phyloP scores from a whole-genome alignment of 345 rosid species.

The Chamaenerion angustifolium region DNA sequence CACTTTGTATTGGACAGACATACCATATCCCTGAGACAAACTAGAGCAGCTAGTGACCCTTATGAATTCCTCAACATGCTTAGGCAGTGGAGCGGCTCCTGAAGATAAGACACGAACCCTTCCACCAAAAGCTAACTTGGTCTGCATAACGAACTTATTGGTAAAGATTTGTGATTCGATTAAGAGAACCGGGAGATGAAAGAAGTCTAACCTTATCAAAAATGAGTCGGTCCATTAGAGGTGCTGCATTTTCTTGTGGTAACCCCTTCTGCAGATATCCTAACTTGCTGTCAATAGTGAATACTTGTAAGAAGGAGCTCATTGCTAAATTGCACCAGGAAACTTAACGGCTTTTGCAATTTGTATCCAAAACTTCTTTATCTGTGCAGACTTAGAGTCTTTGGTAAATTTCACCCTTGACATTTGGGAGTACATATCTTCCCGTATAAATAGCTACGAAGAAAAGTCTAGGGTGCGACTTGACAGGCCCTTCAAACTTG shows the following conservation, averaged over 20 bases:
- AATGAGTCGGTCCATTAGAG: conserved; percentile 61
- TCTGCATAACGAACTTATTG: conserved; percentile 16
- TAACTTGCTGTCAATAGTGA: conserved; percentile 45
- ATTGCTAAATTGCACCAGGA: no score
- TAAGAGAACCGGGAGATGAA: background rate
- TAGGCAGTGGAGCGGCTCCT: conserved; percentile 92
- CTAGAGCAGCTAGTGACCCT: conserved; percentile 69
- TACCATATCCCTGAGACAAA: conserved; percentile 93
- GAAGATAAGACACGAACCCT: conserved; percentile 58
- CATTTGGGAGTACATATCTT: no score
- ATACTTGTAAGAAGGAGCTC: conserved; percentile 5
- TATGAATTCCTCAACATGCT: conserved; percentile 80
- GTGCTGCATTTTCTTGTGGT: conserved; percentile 79
- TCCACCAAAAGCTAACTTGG: conserved; percentile 75
- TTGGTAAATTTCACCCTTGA: no score
- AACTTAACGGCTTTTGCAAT: no score
- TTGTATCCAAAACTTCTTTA: no score
- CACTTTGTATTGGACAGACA: background rate
- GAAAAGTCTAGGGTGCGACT: no score
- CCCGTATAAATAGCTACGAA: no score
- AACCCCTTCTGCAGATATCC: conserved; percentile 55
- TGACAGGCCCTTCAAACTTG: no score
- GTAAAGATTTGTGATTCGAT: background rate
- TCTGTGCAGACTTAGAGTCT: no score
- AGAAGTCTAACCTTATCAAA: conserved; percentile 51